Percentiles rank a stretch among this genome's conserved stretches.
phyloP scores from a whole-genome alignment of 2,329 filamentous ascomycete genomes.

The Apiospora hydei region DNA sequence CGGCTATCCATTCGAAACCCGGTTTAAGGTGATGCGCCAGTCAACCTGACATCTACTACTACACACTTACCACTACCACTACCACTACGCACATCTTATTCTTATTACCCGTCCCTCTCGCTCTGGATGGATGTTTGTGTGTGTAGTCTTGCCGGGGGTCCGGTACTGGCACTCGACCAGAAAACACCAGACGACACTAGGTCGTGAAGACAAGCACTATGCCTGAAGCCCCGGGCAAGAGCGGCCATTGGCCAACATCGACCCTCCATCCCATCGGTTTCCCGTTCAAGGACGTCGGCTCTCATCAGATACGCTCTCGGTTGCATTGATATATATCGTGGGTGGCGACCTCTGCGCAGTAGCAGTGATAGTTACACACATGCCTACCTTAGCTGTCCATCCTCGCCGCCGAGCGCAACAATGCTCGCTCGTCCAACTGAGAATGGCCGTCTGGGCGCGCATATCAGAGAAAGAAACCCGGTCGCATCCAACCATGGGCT shows the following conservation, averaged over 20 bases:
- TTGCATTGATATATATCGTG: neutral
- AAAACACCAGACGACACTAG: conserved; percentile 17
- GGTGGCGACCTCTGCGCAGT: neutral
- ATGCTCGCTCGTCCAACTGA: neutral
- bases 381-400: neutral
- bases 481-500: neutral
- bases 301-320: neutral
- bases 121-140: neutral
- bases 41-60: conserved; percentile 12
- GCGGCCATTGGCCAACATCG: conserved; percentile 12
- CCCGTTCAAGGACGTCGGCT: neutral
- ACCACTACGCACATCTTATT: too few relatives aligned
- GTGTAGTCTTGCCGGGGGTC: conserved; percentile 14
- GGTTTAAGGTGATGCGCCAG: conserved; percentile 15
- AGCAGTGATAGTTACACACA: neutral
- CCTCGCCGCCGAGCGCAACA: neutral
- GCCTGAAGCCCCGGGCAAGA: conserved; percentile 5
- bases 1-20: conserved; percentile 26
- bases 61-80: neutral
- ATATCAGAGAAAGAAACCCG: conserved; percentile 1
- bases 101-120: conserved; percentile 17
- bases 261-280: conserved; percentile 6
- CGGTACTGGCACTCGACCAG: neutral
- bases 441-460: neutral
- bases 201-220: conserved; percentile 19